phyloP scores from a whole-genome alignment of 1,284 basidiomycete species.

The Dichomitus squalens region DNA sequence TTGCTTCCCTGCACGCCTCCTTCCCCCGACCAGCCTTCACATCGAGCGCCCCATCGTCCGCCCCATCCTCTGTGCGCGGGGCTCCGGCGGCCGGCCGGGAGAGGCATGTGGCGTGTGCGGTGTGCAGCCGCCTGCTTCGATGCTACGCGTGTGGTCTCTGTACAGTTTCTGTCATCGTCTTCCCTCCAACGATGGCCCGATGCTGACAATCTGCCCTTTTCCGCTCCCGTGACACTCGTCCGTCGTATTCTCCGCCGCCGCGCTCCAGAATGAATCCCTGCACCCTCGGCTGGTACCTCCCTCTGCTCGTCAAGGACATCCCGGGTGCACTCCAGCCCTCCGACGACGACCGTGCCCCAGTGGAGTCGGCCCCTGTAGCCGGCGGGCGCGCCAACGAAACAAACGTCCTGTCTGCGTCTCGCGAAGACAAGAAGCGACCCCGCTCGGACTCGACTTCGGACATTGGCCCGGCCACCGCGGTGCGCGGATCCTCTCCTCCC shows the following conservation, averaged over 20 bases:
- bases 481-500: neutral
- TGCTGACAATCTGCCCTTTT: constrained; percentile 9
- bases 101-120: neutral
- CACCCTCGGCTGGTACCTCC: constrained; percentile 93
- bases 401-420: neutral
- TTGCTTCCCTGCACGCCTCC: constrained; percentile 7
- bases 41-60: too few species aligned
- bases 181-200: constrained; percentile 28
- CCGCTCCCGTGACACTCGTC: neutral
- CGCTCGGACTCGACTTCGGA: constrained; percentile 1
- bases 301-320: constrained; percentile 72
- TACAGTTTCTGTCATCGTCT: constrained; percentile 8
- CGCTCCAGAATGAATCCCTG: constrained; percentile 88
- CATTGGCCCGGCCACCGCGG: neutral
- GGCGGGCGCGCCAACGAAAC: constrained; percentile 9
- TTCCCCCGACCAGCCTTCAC: neutral
- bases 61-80: neutral
- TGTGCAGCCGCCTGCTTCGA: neutral
- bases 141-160: neutral
- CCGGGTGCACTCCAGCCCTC: constrained; percentile 70
- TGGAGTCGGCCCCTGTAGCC: constrained; percentile 4
- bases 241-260: constrained; percentile 8
- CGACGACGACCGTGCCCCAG: constrained; percentile 37
- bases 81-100: neutral
- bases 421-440: constrained; percentile 2